A percentile compares a stretch with the other conserved stretches of the same genome.
Evolutionary conservation across 805 yeast genomes (phyloP).

Genomic region (Lachancea quebecensis): DNA sequence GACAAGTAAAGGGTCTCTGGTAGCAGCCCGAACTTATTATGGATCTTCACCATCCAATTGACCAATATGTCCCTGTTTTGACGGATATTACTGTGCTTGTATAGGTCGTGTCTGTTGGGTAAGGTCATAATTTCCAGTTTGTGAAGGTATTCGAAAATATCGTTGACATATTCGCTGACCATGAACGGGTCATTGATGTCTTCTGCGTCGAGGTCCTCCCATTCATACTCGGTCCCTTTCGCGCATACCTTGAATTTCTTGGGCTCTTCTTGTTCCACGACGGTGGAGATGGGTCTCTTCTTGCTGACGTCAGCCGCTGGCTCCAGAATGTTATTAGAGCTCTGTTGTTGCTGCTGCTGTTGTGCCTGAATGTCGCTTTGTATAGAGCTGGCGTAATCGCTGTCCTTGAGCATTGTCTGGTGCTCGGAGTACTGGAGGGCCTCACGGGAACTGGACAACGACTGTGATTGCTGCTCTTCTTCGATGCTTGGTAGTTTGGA

Average conservation of each 20-base stretch:
- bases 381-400: conserved; percentile 3
- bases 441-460: conserved; percentile 7
- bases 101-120: conserved; percentile 41
- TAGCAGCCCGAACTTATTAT: conserved; percentile 69
- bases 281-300: conserved; percentile 32
- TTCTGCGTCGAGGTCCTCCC: conserved; percentile 79
- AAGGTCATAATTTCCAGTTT: conserved; percentile 64
- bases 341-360: background rate
- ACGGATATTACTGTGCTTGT: conserved; percentile 38
- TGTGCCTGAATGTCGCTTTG: conserved; percentile 1
- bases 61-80: conserved; percentile 66
- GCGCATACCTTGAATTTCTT: conserved; percentile 31
- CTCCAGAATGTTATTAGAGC: background rate
- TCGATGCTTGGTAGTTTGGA: conserved; percentile 8
- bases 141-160: conserved; percentile 74
- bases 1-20: conserved; percentile 86
- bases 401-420: conserved; percentile 7
- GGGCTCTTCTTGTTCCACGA: conserved; percentile 29
- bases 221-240: conserved; percentile 34
- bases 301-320: conserved; percentile 18
- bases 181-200: conserved; percentile 77
- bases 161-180: conserved; percentile 90
- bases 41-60: conserved; percentile 93
- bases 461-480: conserved; percentile 6
- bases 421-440: conserved; percentile 5